phyloP scores from a whole-genome alignment of 768 basidiomycete genomes.

The Xerocomellus amylosporus region DNA sequence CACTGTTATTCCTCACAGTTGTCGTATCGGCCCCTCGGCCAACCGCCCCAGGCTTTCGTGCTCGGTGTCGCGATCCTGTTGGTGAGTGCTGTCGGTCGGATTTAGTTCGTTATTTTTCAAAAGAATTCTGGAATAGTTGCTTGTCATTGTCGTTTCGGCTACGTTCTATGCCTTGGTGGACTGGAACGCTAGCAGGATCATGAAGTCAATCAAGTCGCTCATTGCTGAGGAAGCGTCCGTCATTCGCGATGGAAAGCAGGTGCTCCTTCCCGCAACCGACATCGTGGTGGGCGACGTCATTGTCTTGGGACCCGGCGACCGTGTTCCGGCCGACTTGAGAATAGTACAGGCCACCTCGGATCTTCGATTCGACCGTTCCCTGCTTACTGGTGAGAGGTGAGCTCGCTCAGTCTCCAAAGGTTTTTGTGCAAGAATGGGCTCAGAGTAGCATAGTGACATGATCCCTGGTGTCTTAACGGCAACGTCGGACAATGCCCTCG shows the following conservation, averaged over 20 bases:
- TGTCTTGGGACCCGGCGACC: constrained; percentile 48
- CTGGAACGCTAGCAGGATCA: constrained; percentile 46
- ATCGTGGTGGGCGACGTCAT: constrained; percentile 56
- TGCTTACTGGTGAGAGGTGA: constrained; percentile 47
- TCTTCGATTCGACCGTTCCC: constrained; percentile 48
- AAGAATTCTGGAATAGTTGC: constrained; percentile 29
- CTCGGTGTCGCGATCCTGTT: constrained; percentile 49
- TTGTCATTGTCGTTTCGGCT: constrained; percentile 39
- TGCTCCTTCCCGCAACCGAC: constrained; percentile 48
- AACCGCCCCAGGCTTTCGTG: constrained; percentile 40
- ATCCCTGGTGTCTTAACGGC: constrained; percentile 42
- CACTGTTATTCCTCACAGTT: constrained; percentile 33
- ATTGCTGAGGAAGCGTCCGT: constrained; percentile 57
- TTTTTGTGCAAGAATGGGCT: not conserved
- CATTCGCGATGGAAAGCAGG: constrained; percentile 45
- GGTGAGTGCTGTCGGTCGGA: constrained; percentile 28
- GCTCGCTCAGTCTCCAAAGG: not conserved
- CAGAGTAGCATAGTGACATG: constrained; percentile 33
- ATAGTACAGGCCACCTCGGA: constrained; percentile 49
- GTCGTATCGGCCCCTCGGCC: constrained; percentile 49
- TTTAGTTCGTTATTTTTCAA: constrained; percentile 6
- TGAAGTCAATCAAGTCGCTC: constrained; percentile 54
- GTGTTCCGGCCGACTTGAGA: constrained; percentile 58
- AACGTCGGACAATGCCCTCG: constrained; percentile 47
- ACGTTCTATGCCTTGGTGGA: constrained; percentile 50